Base-by-base conservation (phyloP, 805 yeast species). In the Ogataea ramenticola region DNA sequence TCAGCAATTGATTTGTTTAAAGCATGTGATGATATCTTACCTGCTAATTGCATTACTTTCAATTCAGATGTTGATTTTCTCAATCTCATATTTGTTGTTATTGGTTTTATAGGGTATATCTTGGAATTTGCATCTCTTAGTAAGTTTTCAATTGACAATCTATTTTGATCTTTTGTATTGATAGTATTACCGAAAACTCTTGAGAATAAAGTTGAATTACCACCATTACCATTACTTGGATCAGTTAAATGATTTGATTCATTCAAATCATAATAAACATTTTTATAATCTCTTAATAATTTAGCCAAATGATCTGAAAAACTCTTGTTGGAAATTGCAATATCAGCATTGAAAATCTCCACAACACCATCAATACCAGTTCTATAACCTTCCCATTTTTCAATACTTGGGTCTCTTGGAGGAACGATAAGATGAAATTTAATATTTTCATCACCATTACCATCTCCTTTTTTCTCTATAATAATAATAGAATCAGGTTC, bases 331-430 rank as follows among this genome's bases (percentile, higher is more conserved):
- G 77, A 75, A 34, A 73, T 74, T 7, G 86, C 80, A 41, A 72
- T 72, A 62, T 89, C 97, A 3, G 96, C 96, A 59, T 91, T 93
- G 67, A 93, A 93, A 39, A 81, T 78, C 41, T 88, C 91, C 35
- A 64, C 66, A 0, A 83, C 96, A 15, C 95, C 96, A 40, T 81
- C 77, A 3, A 81, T 72, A 1, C 99, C 99, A 16, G 95, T 83
- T 53, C 95, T 75, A 37, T 77, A 82, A 12, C 99, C 99, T 54
- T 91, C 97, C 99, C 99, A 93, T 49, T 83, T 78, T 64, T 93
- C 99, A 20, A 75, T 77, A 40, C 70, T 71, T 6, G 79, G 74
- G 57, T 90, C 85, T 58, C 84, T 83, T 15, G 88, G 89, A 3
- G 89, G 96, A 3, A 91, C 96, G 41, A 89, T 66, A 82, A 93